Conservation (phyloP, 2,329 filamentous ascomycete genomes). For the Elsinoe perseae region DNA sequence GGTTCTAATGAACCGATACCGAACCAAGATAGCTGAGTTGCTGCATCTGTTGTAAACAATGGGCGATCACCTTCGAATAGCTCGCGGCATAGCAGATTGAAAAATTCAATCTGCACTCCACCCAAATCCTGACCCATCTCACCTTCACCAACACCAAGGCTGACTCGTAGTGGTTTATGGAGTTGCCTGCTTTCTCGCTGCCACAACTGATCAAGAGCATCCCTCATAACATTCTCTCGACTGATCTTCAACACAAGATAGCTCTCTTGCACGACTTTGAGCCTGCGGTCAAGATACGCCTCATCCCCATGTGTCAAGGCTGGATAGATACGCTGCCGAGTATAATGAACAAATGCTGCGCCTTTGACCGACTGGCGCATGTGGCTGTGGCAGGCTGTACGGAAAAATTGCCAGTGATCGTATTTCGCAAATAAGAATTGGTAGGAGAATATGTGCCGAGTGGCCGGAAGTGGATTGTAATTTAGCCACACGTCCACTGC, state of each 20-base stretch:
- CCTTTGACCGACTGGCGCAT: slow-evolving; percentile 51
- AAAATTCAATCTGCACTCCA: slow-evolving; percentile 94
- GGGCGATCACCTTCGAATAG: slow-evolving; percentile 63
- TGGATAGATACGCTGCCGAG: slow-evolving; percentile 15
- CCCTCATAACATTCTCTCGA: slow-evolving; percentile 34
- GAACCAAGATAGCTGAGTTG: slow-evolving; percentile 81
- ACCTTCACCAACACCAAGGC: slow-evolving; percentile 67
- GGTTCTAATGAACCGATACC: slow-evolving; percentile 73
- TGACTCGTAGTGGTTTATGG: slow-evolving; percentile 77
- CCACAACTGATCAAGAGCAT: slow-evolving; percentile 76
- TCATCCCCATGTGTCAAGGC: slow-evolving; percentile 12
- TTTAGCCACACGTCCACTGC: slow-evolving; percentile 66
- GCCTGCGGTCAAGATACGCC: slow-evolving; percentile 24
- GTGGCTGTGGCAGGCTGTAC: slow-evolving; percentile 74
- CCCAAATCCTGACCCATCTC: slow-evolving; percentile 91
- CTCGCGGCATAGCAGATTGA: slow-evolving; percentile 72
- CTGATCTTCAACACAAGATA: slow-evolving; percentile 40
- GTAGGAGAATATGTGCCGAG: slow-evolving; percentile 68
- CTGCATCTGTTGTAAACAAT: slow-evolving; percentile 68
- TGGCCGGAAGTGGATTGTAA: slow-evolving; percentile 53
- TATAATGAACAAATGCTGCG: slow-evolving; percentile 13
- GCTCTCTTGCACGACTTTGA: slow-evolving; percentile 32
- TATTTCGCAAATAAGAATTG: slow-evolving; percentile 70
- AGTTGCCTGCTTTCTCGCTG: slow-evolving; percentile 74
- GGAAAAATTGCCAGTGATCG: slow-evolving; percentile 72